Percentiles rank a stretch among this genome's conserved stretches.
phyloP scores from a whole-genome alignment of 768 basidiomycete species.

The Trametes elegans region DNA sequence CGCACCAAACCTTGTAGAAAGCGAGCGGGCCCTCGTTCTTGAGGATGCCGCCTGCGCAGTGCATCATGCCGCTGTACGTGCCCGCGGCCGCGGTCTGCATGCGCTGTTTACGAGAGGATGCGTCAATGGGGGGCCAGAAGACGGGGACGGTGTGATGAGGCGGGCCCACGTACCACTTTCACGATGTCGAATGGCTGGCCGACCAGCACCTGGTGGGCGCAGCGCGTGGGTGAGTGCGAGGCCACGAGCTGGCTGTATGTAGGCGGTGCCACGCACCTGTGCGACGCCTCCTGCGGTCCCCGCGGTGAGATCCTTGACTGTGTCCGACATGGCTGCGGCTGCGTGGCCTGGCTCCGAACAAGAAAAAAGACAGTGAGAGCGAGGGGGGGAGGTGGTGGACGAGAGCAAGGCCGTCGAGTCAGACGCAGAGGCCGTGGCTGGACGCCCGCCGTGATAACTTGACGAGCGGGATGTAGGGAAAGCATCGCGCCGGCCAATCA shows the following conservation, averaged over 20 bases:
- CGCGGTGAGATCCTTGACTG: constrained; percentile 83
- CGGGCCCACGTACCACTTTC: constrained; percentile 71
- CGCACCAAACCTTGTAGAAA: constrained; percentile 80
- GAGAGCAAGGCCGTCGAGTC: constrained; percentile 17
- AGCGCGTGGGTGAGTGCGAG: constrained; percentile 4
- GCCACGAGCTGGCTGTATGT: constrained; percentile 4
- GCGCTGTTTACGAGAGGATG: constrained; percentile 48
- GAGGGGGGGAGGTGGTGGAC: neutral
- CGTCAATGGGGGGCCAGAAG: constrained; percentile 10
- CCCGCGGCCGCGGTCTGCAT: constrained; percentile 94
- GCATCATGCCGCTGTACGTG: constrained; percentile 83
- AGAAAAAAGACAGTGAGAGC: neutral
- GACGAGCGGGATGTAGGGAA: constrained; percentile 7
- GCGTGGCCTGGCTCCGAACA: neutral
- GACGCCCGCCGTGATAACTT: constrained; percentile 11
- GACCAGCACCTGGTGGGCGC: constrained; percentile 62
- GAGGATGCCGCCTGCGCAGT: constrained; percentile 87
- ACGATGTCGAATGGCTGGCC: constrained; percentile 97
- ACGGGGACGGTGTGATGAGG: constrained; percentile 7
- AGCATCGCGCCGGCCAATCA: constrained; percentile 20
- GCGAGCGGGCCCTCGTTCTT: constrained; percentile 90
- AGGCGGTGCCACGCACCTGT: constrained; percentile 53
- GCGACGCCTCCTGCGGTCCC: constrained; percentile 91
- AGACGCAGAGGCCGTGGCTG: neutral
- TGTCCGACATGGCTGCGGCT: constrained; percentile 44